Conservation (phyloP, 2,329 filamentous ascomycete genomes). For the Arthrinium puccinioides region DNA sequence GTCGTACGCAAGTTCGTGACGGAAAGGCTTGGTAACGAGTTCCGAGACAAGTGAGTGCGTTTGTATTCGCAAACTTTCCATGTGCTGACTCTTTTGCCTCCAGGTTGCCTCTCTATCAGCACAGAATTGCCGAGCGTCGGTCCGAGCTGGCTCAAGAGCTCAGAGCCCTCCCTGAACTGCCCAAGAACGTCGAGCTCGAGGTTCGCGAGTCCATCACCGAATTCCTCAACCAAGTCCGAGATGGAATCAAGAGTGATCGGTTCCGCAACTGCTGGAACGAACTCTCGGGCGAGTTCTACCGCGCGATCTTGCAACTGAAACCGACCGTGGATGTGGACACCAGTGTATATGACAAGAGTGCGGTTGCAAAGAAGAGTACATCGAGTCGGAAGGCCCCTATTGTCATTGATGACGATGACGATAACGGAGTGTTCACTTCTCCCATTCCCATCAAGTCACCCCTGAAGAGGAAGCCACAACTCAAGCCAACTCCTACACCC, state of each 20-base stretch:
- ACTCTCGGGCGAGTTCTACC: constrained; percentile 23
- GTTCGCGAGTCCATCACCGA: constrained; percentile 51
- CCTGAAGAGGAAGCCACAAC: too few relatives aligned
- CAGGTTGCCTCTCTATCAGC: constrained; percentile 46
- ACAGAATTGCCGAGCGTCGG: constrained; percentile 43
- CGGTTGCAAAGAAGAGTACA: too few relatives aligned
- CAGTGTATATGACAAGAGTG: too few relatives aligned
- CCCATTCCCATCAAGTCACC: too few relatives aligned
- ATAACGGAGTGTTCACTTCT: too few relatives aligned
- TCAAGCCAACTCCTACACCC: too few relatives aligned
- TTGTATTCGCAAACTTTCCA: too few relatives aligned
- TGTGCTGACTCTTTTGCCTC: constrained; percentile 48
- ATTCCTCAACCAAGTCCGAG: constrained; percentile 48
- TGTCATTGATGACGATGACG: too few relatives aligned
- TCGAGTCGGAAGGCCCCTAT: too few relatives aligned
- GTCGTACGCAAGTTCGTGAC: constrained; percentile 46
- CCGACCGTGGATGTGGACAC: too few relatives aligned
- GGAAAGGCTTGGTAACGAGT: constrained; percentile 41
- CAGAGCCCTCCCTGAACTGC: constrained; percentile 55
- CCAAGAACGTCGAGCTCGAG: constrained; percentile 58
- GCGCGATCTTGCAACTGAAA: constrained; percentile 23
- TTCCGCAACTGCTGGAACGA: constrained; percentile 26
- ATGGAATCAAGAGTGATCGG: constrained; percentile 42
- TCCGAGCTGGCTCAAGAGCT: constrained; percentile 48
- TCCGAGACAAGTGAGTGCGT: too few relatives aligned